Conservation (phyloP, 2,329 filamentous ascomycete genomes). For the Phoma herbarum region DNA sequence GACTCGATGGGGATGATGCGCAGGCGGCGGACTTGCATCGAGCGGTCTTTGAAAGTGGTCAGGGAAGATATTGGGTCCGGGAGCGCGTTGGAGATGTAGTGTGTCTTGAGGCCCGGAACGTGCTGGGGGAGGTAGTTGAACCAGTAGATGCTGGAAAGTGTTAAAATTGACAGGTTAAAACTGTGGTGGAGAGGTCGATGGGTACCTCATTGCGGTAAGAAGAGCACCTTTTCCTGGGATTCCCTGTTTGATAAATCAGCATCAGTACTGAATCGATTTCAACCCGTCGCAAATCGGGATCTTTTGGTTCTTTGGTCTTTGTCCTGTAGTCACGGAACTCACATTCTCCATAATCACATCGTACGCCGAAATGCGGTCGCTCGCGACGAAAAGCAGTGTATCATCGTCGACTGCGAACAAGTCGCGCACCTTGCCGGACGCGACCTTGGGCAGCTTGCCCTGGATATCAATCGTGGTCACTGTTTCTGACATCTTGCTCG, state of each 20-base stretch:
- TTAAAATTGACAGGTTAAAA: not conserved
- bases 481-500: conserved; percentile 26
- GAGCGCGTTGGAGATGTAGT: conserved; percentile 68
- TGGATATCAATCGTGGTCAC: conserved; percentile 46
- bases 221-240: conserved; percentile 73
- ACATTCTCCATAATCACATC: conserved; percentile 89
- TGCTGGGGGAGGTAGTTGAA: conserved; percentile 67
- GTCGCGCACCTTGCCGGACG: conserved; percentile 80
- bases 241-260: conserved; percentile 57
- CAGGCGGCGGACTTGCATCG: conserved; percentile 79
- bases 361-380: conserved; percentile 93
- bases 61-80: conserved; percentile 54
- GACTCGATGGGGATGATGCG: conserved; percentile 81
- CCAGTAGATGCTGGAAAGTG: conserved; percentile 63
- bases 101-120: conserved; percentile 68
- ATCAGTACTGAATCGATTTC: not conserved
- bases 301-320: not conserved
- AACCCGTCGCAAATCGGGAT: too few relatives aligned
- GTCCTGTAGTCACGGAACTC: conserved; percentile 28
- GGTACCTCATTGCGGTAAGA: conserved; percentile 69
- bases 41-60: conserved; percentile 66
- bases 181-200: not conserved
- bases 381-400: conserved; percentile 82
- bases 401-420: conserved; percentile 76
- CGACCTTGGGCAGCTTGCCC: conserved; percentile 57